Percentiles rank a stretch among this genome's conserved stretches.
These are phyloP conservation scores for Cylindrotheca closterium DNA, from an alignment of 108 stramenopile genomes.

Conservation along the genomic window DNA sequence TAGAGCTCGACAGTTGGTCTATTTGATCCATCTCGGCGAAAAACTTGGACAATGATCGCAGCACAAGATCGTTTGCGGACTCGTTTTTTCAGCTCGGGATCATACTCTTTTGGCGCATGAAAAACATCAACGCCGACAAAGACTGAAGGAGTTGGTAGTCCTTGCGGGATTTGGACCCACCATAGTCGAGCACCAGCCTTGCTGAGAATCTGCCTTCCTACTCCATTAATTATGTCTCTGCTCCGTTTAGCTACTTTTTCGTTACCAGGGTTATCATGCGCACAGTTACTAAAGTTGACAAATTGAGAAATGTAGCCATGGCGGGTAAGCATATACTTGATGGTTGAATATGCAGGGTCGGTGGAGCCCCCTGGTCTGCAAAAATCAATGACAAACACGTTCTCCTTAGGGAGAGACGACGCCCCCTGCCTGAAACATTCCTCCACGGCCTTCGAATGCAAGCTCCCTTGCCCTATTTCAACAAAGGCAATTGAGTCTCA, in stretches of 20 bases:
- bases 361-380: conserved; percentile 36
- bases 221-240: conserved; percentile 48
- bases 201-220: conserved; percentile 59
- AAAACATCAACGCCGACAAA: conserved; percentile 71
- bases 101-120: conserved; percentile 57
- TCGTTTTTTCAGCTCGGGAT: conserved; percentile 38
- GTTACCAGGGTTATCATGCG: conserved; percentile 33
- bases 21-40: conserved; percentile 17
- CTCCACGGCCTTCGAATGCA: conserved; percentile 51
- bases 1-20: conserved; percentile 38
- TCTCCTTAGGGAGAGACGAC: conserved; percentile 2
- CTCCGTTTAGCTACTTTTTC: conserved; percentile 35
- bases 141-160: conserved; percentile 51
- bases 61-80: conserved; percentile 61
- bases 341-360: conserved; percentile 56
- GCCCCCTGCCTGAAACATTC: conserved; percentile 29
- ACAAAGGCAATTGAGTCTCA: too few species aligned
- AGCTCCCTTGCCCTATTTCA: too few species aligned
- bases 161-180: conserved; percentile 54
- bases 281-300: conserved; percentile 59
- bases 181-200: conserved; percentile 56
- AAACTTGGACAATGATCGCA: conserved; percentile 64
- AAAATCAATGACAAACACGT: conserved; percentile 52
- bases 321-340: conserved; percentile 45
- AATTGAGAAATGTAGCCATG: conserved; percentile 56